Conservation (phyloP, 177 flowering plant genomes). For the Tripterygium wilfordii region DNA sequence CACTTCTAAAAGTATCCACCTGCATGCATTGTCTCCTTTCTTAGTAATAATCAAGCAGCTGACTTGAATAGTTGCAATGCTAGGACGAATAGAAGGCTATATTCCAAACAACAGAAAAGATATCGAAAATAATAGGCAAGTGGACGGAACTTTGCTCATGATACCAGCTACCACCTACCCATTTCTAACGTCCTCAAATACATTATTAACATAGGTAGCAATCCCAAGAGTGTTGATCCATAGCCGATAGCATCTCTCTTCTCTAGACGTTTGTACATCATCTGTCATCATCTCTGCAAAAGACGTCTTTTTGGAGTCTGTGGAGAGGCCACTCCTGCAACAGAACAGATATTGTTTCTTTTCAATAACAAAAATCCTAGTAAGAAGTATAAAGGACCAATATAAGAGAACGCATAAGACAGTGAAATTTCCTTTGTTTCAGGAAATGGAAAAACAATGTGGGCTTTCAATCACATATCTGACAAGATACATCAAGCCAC, state of each 20-base stretch:
- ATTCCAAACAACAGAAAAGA: too few relatives aligned
- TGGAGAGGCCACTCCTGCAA: slow-evolving; percentile 71
- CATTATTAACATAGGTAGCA: slow-evolving; percentile 62
- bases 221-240: slow-evolving; percentile 91
- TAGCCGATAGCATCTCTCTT: slow-evolving; percentile 76
- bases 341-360: not conserved
- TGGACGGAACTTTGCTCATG: too few relatives aligned
- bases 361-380: not conserved
- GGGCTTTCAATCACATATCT: too few relatives aligned
- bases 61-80: not conserved
- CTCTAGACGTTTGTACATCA: slow-evolving; percentile 69
- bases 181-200: slow-evolving; percentile 78
- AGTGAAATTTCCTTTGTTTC: too few relatives aligned
- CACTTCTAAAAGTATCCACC: slow-evolving; percentile 83
- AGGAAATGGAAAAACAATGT: too few relatives aligned
- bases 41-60: not conserved
- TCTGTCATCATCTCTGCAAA: slow-evolving; percentile 84
- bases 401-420: too few relatives aligned
- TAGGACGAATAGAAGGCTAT: not conserved
- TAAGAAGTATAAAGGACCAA: too few relatives aligned
- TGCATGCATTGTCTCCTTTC: slow-evolving; percentile 16
- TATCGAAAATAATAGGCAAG: too few relatives aligned
- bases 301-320: slow-evolving; percentile 48
- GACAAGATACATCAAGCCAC: too few relatives aligned
- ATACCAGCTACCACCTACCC: too few relatives aligned